Evolutionary conservation across 768 basidiomycete species (phyloP), one percentile per base, ranked within the genome.

Genomic region (Brasilioporus rufonigricans): DNA sequence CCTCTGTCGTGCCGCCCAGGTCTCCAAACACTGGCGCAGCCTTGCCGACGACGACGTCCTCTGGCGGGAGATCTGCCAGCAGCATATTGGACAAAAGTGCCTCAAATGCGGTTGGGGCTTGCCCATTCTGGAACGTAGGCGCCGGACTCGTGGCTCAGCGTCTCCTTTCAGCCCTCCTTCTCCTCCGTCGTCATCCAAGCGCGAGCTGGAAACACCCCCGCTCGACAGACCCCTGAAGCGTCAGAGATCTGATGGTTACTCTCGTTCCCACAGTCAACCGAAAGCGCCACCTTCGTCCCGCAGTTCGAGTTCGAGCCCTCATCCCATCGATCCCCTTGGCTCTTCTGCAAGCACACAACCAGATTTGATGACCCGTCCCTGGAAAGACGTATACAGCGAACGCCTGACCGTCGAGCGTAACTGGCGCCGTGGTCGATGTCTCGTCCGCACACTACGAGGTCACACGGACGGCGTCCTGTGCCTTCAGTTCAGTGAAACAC

Each of bases 301-400:
- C 38, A 49, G 52, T 4, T 57, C 54, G 5, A 40, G 29, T 23
- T 33, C 54, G 10, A 52, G 45, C 21, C 52, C 58, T 19, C 57
- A 32, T 19, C 41, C 60, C 33, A 14, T 47, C 16, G 57, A 59
- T 33, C 48, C 52, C 38, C 74, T 76, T 36, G 68, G 72, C 26
- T 66, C 69, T 45, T 58, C 70, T 68, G 58, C 65, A 70, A 52
- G 60, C 71, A 43, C 64, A 10, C 64, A 48, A 19, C 12, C 48
- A 13, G 64, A 71, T 24, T 74, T 76, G 16, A 62, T 81, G 56
- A 95, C 92, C 16, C 84, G 94, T 41, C 97, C 96, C 0, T 99
- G 97, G 97, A 99, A 99, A 70, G 87, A 91, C 60, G 96, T 99
- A 19, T 99, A 98, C 72, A 92, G 90, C 67, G 97, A 99, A 70